Evolutionary conservation across 495 filamentous ascomycete species (phyloP).

Genomic region (Neurospora tetraspora): DNA sequence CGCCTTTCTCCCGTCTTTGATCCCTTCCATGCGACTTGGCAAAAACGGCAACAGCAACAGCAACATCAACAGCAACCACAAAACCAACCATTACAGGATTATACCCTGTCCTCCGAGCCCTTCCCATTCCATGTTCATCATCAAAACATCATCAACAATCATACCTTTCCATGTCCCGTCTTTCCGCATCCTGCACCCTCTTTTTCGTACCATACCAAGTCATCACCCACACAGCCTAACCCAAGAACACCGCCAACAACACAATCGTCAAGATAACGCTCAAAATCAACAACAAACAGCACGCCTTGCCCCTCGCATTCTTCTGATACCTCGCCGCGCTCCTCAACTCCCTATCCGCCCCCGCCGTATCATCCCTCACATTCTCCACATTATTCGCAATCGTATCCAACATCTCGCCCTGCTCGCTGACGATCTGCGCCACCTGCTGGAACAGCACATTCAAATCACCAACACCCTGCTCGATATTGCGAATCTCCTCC

Average conservation of each 20-base stretch:
- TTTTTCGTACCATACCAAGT: not conserved
- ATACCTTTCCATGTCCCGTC: not conserved
- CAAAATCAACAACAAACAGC: conserved; percentile 84
- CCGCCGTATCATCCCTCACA: conserved; percentile 66
- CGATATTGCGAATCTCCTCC: conserved; percentile 91
- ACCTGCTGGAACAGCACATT: conserved; percentile 97
- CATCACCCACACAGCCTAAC: conserved; percentile 29
- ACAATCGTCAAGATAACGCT: conserved; percentile 82
- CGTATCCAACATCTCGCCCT: conserved; percentile 81
- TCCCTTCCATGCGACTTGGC: not conserved
- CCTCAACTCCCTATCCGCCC: conserved; percentile 75
- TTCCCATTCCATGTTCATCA: not conserved
- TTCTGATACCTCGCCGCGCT: conserved; percentile 84
- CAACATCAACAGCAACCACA: not conserved
- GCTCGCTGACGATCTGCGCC: conserved; percentile 88
- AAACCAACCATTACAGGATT: not conserved
- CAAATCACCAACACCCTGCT: conserved; percentile 87
- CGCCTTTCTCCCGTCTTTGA: conserved; percentile 4
- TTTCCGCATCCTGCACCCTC: not conserved
- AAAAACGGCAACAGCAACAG: not conserved
- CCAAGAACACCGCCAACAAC: conserved; percentile 70
- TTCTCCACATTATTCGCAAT: conserved; percentile 81
- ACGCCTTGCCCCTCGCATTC: conserved; percentile 83
- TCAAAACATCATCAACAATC: not conserved
- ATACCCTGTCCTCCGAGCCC: not conserved